phyloP scores from a whole-genome alignment of 495 filamentous ascomycete species.

The Penicillium bovifimosum region DNA sequence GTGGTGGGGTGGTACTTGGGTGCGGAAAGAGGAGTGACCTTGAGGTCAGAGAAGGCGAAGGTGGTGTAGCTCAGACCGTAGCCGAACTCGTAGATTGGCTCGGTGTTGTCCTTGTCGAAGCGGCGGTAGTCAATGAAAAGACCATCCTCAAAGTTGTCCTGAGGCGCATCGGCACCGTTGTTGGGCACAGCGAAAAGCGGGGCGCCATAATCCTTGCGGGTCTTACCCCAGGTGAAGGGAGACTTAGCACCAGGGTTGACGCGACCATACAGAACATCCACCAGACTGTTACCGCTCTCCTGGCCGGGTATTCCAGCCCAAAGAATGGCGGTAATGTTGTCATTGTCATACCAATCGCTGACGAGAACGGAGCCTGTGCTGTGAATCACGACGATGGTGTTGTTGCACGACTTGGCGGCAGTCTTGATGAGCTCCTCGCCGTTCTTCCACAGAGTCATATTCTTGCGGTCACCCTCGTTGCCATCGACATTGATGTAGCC shows the following conservation, averaged over 20 bases:
- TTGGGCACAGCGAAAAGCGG: constrained; percentile 72
- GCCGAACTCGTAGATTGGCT: constrained; percentile 87
- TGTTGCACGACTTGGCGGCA: constrained; percentile 71
- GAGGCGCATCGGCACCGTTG: constrained; percentile 63
- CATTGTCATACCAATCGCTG: constrained; percentile 68
- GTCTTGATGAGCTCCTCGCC: constrained; percentile 74
- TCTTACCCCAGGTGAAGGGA: constrained; percentile 82
- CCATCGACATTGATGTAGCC: constrained; percentile 78
- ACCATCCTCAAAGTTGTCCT: constrained; percentile 79
- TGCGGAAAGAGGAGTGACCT: constrained; percentile 52
- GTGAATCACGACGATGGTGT: constrained; percentile 92
- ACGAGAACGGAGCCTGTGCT: constrained; percentile 75
- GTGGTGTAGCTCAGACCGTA: constrained; percentile 86
- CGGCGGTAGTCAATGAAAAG: constrained; percentile 91
- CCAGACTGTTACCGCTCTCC: constrained; percentile 85
- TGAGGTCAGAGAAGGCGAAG: constrained; percentile 72
- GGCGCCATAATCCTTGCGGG: constrained; percentile 66
- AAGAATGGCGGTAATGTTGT: constrained; percentile 90
- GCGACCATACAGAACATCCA: constrained; percentile 84
- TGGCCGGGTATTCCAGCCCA: constrained; percentile 94
- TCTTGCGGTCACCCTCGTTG: constrained; percentile 86
- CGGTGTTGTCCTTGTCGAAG: constrained; percentile 69
- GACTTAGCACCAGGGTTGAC: constrained; percentile 81
- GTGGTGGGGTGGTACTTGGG: constrained; percentile 59
- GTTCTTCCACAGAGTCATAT: constrained; percentile 82